phyloP scores from a whole-genome alignment of 1,284 basidiomycete species.

The Apiotrichum sp. region DNA sequence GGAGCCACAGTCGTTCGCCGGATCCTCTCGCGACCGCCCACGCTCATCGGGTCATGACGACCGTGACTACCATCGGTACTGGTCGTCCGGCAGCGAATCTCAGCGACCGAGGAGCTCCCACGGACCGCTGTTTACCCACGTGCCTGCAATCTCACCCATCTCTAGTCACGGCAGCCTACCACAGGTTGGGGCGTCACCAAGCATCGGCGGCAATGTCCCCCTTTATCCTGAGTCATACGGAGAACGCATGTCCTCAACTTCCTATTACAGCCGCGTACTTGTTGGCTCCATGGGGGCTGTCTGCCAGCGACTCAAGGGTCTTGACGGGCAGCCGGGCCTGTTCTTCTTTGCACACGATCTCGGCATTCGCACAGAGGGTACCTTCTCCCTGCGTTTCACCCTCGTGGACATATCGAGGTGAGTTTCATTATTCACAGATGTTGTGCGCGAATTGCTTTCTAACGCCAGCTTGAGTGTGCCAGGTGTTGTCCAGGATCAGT shows the following conservation, averaged over 20 bases:
- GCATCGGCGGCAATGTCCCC: background rate
- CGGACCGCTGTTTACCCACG: constrained; percentile 8
- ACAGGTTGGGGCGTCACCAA: constrained; percentile 4
- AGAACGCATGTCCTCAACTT: constrained; percentile 50
- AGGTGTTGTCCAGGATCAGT: constrained; percentile 20
- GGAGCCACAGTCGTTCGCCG: background rate
- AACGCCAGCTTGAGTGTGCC: constrained; percentile 4
- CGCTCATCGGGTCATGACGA: constrained; percentile 7
- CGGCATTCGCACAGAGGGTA: constrained; percentile 76
- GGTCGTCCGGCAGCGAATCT: constrained; percentile 7
- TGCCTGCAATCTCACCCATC: constrained; percentile 1
- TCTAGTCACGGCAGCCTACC: constrained; percentile 4
- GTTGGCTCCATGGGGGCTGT: constrained; percentile 80
- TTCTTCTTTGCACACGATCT: constrained; percentile 85
- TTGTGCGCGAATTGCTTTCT: background rate
- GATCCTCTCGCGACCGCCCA: background rate
- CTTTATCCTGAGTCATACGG: constrained; percentile 10
- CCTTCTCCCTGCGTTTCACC: constrained; percentile 42
- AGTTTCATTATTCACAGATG: constrained; percentile 11
- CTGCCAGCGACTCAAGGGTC: constrained; percentile 72
- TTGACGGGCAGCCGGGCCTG: constrained; percentile 72
- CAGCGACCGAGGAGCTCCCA: background rate
- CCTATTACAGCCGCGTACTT: constrained; percentile 73
- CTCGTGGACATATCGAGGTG: constrained; percentile 34
- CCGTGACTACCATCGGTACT: constrained; percentile 2